Conservation (phyloP, 2,329 filamentous ascomycete genomes). For the Microsporum canis region DNA sequence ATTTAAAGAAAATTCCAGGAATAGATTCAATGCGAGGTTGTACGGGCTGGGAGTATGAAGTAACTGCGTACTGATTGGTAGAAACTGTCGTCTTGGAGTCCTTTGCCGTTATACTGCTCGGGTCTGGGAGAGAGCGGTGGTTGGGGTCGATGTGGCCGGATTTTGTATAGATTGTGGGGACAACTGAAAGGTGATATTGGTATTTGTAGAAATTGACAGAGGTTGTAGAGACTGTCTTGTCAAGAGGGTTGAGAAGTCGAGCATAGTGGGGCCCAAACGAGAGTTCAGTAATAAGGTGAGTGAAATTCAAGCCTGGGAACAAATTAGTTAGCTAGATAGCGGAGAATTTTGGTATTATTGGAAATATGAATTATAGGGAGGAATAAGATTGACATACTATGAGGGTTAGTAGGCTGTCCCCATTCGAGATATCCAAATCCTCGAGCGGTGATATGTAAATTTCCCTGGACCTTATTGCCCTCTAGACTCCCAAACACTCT, state of each 20-base stretch:
- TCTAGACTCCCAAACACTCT: constrained; percentile 82
- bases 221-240: constrained; percentile 75
- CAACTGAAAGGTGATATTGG: constrained; percentile 93
- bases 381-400: constrained; percentile 39
- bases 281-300: constrained; percentile 88
- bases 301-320: constrained; percentile 79
- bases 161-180: constrained; percentile 80
- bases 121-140: constrained; percentile 27
- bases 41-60: constrained; percentile 65
- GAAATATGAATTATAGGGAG: neutral
- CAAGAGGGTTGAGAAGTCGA: constrained; percentile 82
- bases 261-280: constrained; percentile 98
- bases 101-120: constrained; percentile 25
- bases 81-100: constrained; percentile 52
- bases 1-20: constrained; percentile 95
- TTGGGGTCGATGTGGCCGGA: constrained; percentile 33
- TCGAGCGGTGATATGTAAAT: constrained; percentile 92
- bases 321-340: constrained; percentile 4
- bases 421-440: constrained; percentile 88
- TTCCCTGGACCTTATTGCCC: constrained; percentile 92
- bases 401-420: constrained; percentile 71
- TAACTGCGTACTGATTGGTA: constrained; percentile 97
- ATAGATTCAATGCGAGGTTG: constrained; percentile 52
- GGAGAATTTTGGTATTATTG: neutral
- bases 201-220: constrained; percentile 78